Evolutionary conservation across 371 early-diverging fungal genomes (phyloP), one percentile per base, ranked within the genome.

Genomic region (Antonospora locustae): DNA sequence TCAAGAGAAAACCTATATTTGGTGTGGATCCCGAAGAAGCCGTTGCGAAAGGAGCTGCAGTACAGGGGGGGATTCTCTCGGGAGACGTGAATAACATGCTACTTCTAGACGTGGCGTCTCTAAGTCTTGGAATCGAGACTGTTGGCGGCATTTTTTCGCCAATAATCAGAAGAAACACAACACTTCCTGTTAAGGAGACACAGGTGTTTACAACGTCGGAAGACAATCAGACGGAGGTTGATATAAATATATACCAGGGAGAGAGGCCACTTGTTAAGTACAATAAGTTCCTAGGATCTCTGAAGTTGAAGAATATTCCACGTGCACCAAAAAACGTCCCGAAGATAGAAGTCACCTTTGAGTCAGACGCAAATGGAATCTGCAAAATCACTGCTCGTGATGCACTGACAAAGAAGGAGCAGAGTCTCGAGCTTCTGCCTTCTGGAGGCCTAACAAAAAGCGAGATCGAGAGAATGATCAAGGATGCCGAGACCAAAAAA

Each of bases 161-260:
- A 51, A 78, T 97, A 61, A 89, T 97, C 77, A 84, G 81, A 74
- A 82, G 93, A 68, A 95, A 97, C 79, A 91, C 94, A 30, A 90
- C 95, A 20, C 88, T 94, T 60, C 96, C 98, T 28, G 90, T 90
- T 71, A 97, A 91, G 79, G 90, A 91, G 78, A 82, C 87, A n/a
- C 91, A 93, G 74, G 81, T 83, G 50, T 97, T 97, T 82, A 90
- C 94, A 51, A 97, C 98, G 16, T 91, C 93, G 7, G 91, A 92
- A 47, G 95, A 97, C 74, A 88, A 89, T 20, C 98, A 97, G 76
- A 88, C 89, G 23, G 84, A 86, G 55, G 95, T 97, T 50, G 85
- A 87, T 59, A 88, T 97, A 70, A 83, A 81, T 72, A 88, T 97
- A 30, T 94, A 82, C 82, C 95, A 97, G 76, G 98, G 98, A 62